Evolutionary conservation across 2,329 filamentous ascomycete genomes (phyloP).

Genomic region (Pseudonectria buxi): DNA sequence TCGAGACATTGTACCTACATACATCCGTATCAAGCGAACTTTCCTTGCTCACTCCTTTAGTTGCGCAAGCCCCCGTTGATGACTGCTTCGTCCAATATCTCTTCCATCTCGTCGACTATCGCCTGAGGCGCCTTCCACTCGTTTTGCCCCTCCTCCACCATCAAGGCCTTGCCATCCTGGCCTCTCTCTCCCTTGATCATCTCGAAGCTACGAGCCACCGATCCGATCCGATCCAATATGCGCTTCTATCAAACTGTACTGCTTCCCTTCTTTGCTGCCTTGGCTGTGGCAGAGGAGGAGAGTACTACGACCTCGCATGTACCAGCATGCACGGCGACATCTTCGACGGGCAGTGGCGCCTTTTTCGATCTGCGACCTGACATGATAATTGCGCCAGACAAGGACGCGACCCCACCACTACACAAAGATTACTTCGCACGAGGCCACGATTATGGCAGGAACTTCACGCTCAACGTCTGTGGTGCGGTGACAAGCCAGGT

Average conservation of each 20-base stretch:
- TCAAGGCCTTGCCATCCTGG: neutral
- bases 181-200: neutral
- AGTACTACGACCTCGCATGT: slow-evolving; percentile 35
- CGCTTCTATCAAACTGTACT: slow-evolving; percentile 22
- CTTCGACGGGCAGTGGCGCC: slow-evolving; percentile 46
- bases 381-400: slow-evolving; percentile 37
- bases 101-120: slow-evolving; percentile 1
- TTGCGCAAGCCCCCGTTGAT: slow-evolving; percentile 3
- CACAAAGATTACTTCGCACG: slow-evolving; percentile 54
- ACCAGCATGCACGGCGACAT: slow-evolving; percentile 50
- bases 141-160: neutral
- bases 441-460: slow-evolving; percentile 71
- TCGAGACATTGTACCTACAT: neutral
- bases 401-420: slow-evolving; percentile 32
- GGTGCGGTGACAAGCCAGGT: slow-evolving; percentile 63
- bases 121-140: slow-evolving; percentile 5
- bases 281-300: slow-evolving; percentile 28
- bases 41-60: slow-evolving; percentile 6
- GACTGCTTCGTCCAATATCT: slow-evolving; percentile 1
- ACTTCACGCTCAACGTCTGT: slow-evolving; percentile 82
- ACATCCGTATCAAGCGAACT: neutral
- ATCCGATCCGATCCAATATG: slow-evolving; percentile 15
- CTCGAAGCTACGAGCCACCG: neutral
- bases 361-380: slow-evolving; percentile 55
- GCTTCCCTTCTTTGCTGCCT: slow-evolving; percentile 30